phyloP scores from a whole-genome alignment of 352 stramenopile species.

The Phytophthora megakarya region DNA sequence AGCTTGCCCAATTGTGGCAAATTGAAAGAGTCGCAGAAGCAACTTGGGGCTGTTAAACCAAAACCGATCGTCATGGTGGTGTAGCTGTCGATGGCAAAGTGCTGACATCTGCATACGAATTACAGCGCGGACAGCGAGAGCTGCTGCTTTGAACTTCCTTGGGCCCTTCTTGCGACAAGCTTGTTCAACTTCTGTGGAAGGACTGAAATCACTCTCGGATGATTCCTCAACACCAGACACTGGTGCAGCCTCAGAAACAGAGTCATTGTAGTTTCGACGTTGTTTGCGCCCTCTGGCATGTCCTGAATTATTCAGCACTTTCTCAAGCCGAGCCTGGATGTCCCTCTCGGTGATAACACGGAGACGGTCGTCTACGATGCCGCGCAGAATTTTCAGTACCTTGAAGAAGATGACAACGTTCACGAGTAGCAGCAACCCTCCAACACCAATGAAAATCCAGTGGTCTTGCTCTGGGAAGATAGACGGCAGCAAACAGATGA shows the following conservation, averaged over 20 bases:
- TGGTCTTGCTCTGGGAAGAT: conserved; percentile 67
- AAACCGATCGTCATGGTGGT: conserved; percentile 82
- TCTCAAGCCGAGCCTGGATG: conserved; percentile 52
- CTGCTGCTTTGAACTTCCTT: conserved; percentile 58
- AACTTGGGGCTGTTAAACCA: conserved; percentile 82
- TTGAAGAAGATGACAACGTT: conserved; percentile 89
- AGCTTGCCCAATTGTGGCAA: conserved; percentile 84
- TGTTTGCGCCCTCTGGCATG: conserved; percentile 1
- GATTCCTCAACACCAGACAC: conserved; percentile 23
- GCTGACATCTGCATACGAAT: conserved; percentile 91
- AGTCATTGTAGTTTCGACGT: conserved; percentile 3
- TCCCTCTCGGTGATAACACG: conserved; percentile 71
- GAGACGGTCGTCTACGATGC: conserved; percentile 84
- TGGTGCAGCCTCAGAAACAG: conserved; percentile 13
- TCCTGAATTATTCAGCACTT: conserved; percentile 24
- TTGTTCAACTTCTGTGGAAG: conserved; percentile 8
- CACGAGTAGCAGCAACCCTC: conserved; percentile 51
- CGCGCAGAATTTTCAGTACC: conserved; percentile 78
- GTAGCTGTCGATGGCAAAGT: conserved; percentile 80
- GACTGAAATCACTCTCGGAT: conserved; percentile 18
- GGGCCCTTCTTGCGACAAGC: conserved; percentile 23
- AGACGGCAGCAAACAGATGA: conserved; percentile 71
- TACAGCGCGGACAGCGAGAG: conserved; percentile 64
- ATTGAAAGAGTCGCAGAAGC: conserved; percentile 81
- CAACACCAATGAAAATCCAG: conserved; percentile 80